Evolutionary conservation across 2,329 filamentous ascomycete species (phyloP).

Genomic region (Neoascochyta sp.): DNA sequence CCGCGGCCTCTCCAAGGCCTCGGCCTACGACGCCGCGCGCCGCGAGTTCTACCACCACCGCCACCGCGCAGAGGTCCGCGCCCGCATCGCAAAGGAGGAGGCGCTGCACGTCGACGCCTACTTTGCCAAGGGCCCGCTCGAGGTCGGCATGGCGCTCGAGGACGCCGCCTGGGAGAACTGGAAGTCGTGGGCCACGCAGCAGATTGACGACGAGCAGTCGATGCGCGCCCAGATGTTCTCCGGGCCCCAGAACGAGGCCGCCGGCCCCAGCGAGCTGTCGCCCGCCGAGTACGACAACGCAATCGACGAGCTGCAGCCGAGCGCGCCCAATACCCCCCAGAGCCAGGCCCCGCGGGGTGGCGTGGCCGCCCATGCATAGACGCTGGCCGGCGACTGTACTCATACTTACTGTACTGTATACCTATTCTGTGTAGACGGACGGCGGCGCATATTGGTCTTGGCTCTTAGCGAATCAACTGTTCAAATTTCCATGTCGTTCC

Average conservation of each 20-base stretch:
- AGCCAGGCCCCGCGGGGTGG: conserved; percentile 40
- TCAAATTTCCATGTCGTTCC: too few species aligned
- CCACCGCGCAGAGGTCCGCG: conserved; percentile 76
- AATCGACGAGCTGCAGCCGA: conserved; percentile 33
- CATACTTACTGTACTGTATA: too few species aligned
- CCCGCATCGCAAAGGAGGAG: conserved; percentile 81
- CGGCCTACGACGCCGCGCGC: conserved; percentile 82
- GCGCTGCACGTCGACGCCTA: conserved; percentile 80
- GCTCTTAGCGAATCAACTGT: too few species aligned
- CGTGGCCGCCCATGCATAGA: conserved; percentile 34
- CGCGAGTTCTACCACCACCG: conserved; percentile 87
- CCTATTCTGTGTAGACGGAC: conserved; percentile 10
- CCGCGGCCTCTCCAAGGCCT: conserved; percentile 54
- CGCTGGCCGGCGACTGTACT: too few species aligned
- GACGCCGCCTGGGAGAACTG: conserved; percentile 75
- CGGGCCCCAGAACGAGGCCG: conserved; percentile 30
- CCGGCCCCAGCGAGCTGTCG: conserved; percentile 12
- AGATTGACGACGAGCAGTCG: conserved; percentile 50
- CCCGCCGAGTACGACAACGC: conserved; percentile 27
- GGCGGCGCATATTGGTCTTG: too few species aligned
- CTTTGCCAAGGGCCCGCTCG: conserved; percentile 73
- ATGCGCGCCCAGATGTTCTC: conserved; percentile 43
- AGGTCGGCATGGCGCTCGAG: conserved; percentile 79
- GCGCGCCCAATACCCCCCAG: conserved; percentile 18
- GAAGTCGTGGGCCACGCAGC: conserved; percentile 70